These are phyloP conservation scores for Pichia sp. DNA, from an alignment of 1,139 yeast species.

Conservation along the genomic window DNA sequence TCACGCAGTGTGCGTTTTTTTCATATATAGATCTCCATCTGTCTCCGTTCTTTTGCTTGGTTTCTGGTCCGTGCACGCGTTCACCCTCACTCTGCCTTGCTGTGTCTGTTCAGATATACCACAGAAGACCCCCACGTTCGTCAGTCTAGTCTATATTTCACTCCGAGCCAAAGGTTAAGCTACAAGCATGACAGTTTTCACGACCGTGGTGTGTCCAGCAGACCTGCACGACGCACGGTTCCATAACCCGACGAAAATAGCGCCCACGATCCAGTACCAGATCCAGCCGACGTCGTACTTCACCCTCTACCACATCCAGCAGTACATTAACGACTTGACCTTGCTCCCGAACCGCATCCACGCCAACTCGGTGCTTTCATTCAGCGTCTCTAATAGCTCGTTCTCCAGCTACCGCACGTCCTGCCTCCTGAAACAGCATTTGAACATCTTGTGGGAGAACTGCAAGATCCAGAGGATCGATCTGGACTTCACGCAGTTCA, in stretches of 20 bases:
- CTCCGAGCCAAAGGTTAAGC: too few relatives aligned
- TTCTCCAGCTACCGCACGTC: constrained; percentile 8
- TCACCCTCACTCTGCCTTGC: too few relatives aligned
- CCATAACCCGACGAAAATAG: neutral
- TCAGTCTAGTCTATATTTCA: too few relatives aligned
- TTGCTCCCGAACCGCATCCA: constrained; percentile 7
- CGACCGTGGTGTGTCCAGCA: constrained; percentile 9
- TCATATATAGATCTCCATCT: too few relatives aligned
- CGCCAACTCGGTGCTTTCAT: constrained; percentile 8
- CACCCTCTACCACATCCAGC: constrained; percentile 11
- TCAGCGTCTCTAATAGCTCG: constrained; percentile 12
- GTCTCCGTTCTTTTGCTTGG: too few relatives aligned
- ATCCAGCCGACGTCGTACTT: constrained; percentile 13
- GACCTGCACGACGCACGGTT: constrained; percentile 12
- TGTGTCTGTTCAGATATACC: too few relatives aligned
- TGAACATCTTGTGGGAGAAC: constrained; percentile 15
- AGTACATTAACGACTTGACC: constrained; percentile 8
- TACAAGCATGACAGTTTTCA: constrained; percentile 12
- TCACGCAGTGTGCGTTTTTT: too few relatives aligned
- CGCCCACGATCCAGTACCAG: constrained; percentile 13
- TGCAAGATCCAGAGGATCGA: constrained; percentile 14
- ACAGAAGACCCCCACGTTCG: too few relatives aligned
- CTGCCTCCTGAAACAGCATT: constrained; percentile 4
- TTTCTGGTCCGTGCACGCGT: too few relatives aligned
- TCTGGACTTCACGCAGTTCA: constrained; percentile 18